Conservation (phyloP, 2,329 filamentous ascomycete species). For the Celoporthe dispersa region DNA sequence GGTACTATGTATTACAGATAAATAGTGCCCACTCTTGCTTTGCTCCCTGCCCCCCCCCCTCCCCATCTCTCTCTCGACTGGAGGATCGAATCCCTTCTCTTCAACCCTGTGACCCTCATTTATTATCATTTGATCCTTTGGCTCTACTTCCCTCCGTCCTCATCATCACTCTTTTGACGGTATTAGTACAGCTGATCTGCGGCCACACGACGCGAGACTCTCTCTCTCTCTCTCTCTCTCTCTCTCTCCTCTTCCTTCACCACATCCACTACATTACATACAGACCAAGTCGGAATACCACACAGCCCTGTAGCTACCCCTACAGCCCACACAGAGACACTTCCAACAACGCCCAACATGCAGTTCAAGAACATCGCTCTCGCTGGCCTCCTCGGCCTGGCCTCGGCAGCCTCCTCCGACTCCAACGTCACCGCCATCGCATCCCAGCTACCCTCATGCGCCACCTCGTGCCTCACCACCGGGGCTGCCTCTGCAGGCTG, state of each 20-base stretch:
- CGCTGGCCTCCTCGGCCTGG: conserved; percentile 25
- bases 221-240: conserved; percentile 3
- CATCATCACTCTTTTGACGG: conserved; percentile 3
- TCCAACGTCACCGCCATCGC: conserved; percentile 20
- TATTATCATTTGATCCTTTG: conserved; percentile 1
- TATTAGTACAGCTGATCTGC: conserved; percentile 10
- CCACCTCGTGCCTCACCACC: conserved; percentile 19
- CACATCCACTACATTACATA: neutral
- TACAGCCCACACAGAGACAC: neutral
- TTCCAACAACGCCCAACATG: conserved; percentile 20
- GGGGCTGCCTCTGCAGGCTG: conserved; percentile 26
- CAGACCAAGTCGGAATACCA: neutral
- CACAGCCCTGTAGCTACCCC: conserved; percentile 22
- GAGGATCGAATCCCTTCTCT: neutral
- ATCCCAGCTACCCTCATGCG: conserved; percentile 28
- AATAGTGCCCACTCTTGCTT: conserved; percentile 1
- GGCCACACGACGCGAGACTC: neutral
- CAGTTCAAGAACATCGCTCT: conserved; percentile 29
- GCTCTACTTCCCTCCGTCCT: neutral
- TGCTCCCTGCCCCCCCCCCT: neutral
- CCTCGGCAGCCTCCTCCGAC: conserved; percentile 18
- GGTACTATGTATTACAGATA: conserved; percentile 7
- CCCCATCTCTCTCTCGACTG: neutral
- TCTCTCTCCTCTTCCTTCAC: conserved; percentile 2
- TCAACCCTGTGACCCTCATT: conserved; percentile 9